Conservation (phyloP, 352 stramenopile genomes). For the Phytophthora palmivora region DNA sequence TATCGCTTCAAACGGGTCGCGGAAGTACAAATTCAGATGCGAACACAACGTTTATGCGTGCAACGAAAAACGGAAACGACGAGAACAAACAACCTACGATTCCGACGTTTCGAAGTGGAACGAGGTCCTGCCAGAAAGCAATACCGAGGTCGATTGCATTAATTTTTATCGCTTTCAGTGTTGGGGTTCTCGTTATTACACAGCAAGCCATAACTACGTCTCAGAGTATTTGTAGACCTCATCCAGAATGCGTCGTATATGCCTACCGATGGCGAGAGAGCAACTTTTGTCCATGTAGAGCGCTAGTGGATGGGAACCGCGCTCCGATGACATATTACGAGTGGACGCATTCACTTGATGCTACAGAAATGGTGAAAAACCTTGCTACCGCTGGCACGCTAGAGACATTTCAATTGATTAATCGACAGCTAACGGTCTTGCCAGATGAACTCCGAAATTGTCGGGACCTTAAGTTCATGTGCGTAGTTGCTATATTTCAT, state of each 20-base stretch:
- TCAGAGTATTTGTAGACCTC: slow-evolving; percentile 8
- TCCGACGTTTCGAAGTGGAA: too few species aligned
- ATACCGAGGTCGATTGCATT: not conserved
- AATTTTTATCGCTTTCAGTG: slow-evolving; percentile 26
- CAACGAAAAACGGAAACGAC: not conserved
- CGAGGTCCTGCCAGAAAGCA: slow-evolving; percentile 1
- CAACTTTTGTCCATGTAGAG: slow-evolving; percentile 34
- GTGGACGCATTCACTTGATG: slow-evolving; percentile 33
- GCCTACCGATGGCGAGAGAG: slow-evolving; percentile 27
- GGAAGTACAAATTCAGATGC: slow-evolving; percentile 29
- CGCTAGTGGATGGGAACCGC: slow-evolving; percentile 31
- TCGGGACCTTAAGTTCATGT: slow-evolving; percentile 44
- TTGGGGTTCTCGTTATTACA: slow-evolving; percentile 10
- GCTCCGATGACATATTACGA: slow-evolving; percentile 36
- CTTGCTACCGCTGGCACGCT: slow-evolving; percentile 32
- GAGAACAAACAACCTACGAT: too few species aligned
- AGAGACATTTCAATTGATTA: slow-evolving; percentile 40
- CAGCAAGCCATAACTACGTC: slow-evolving; percentile 20
- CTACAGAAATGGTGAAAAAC: slow-evolving; percentile 20
- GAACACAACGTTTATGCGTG: not conserved
- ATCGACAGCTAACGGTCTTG: slow-evolving; percentile 24
- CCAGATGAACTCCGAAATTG: slow-evolving; percentile 40
- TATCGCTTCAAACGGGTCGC: slow-evolving; percentile 45
- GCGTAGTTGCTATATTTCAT: slow-evolving; percentile 10
- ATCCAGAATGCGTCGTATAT: slow-evolving; percentile 39